Evolutionary conservation across 2,329 filamentous ascomycete genomes (phyloP).

Genomic region (Penicillium palitans): DNA sequence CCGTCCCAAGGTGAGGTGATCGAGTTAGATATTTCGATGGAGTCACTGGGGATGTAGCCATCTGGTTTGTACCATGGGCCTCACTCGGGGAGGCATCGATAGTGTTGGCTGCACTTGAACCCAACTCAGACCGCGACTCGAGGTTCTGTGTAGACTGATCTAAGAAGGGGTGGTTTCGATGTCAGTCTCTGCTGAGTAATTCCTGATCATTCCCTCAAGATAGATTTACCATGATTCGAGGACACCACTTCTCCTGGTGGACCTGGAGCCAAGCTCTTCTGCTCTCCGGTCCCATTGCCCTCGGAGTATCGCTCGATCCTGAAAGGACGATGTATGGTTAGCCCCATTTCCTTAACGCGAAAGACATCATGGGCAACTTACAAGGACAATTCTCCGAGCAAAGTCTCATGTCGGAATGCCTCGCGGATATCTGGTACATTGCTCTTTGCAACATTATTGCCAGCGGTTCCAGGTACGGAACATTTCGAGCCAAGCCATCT

Average conservation of each 20-base stretch:
- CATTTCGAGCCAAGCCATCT: constrained; percentile 85
- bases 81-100: background rate
- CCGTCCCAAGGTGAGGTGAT: constrained; percentile 7
- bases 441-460: constrained; percentile 92
- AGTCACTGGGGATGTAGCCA: constrained; percentile 2
- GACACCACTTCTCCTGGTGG: background rate
- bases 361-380: constrained; percentile 45
- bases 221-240: constrained; percentile 11
- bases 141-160: background rate
- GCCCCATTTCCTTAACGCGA: background rate
- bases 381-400: constrained; percentile 82
- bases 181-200: background rate
- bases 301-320: constrained; percentile 34
- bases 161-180: background rate
- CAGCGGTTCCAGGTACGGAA: constrained; percentile 72
- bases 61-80: background rate
- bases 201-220: background rate
- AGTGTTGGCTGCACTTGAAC: background rate
- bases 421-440: constrained; percentile 94
- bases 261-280: constrained; percentile 22
- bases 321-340: constrained; percentile 8
- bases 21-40: constrained; percentile 9
- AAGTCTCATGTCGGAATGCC: constrained; percentile 83
- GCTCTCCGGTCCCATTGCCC: constrained; percentile 19
- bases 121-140: background rate